Evolutionary conservation across 805 yeast species (phyloP).

Genomic region (Ogataea pignaliae): DNA sequence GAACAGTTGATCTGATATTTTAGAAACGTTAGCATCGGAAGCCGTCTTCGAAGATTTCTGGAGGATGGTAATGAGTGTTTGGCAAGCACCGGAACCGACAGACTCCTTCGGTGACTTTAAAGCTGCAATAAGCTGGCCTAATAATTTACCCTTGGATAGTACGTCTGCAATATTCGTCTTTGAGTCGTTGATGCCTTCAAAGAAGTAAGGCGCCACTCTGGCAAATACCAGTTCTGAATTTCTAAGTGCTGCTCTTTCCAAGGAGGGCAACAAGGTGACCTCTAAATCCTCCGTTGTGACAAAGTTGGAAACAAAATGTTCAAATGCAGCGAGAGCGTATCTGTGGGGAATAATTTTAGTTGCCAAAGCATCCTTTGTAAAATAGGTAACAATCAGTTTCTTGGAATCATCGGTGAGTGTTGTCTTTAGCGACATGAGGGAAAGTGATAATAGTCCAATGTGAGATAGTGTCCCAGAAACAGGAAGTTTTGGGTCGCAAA

Average conservation of each 20-base stretch:
- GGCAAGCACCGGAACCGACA: slow-evolving; percentile 49
- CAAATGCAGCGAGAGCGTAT: slow-evolving; percentile 17
- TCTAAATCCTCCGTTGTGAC: slow-evolving; percentile 9
- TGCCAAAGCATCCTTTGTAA: slow-evolving; percentile 34
- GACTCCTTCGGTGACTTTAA: slow-evolving; percentile 67
- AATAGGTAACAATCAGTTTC: slow-evolving; percentile 6
- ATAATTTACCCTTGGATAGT: slow-evolving; percentile 39
- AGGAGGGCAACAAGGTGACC: slow-evolving; percentile 37
- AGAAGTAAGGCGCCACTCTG: slow-evolving; percentile 47
- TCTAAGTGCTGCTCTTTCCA: slow-evolving; percentile 73
- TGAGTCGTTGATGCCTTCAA: slow-evolving; percentile 27
- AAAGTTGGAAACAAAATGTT: slow-evolving; percentile 8
- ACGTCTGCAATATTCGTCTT: slow-evolving; percentile 44
- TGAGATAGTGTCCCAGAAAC: slow-evolving; percentile 18
- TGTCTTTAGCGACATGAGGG: not conserved
- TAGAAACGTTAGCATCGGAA: slow-evolving; percentile 25
- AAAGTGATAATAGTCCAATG: slow-evolving; percentile 16
- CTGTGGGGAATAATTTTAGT: slow-evolving; percentile 23
- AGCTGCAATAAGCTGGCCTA: slow-evolving; percentile 47
- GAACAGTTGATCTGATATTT: slow-evolving; percentile 48
- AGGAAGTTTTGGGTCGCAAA: slow-evolving; percentile 15
- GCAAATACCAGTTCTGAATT: slow-evolving; percentile 70
- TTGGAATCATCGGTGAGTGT: not conserved
- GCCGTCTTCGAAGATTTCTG: slow-evolving; percentile 12
- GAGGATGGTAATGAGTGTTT: slow-evolving; percentile 29